phyloP scores from a whole-genome alignment of 441 rosid species.

The Sinapis alba region DNA sequence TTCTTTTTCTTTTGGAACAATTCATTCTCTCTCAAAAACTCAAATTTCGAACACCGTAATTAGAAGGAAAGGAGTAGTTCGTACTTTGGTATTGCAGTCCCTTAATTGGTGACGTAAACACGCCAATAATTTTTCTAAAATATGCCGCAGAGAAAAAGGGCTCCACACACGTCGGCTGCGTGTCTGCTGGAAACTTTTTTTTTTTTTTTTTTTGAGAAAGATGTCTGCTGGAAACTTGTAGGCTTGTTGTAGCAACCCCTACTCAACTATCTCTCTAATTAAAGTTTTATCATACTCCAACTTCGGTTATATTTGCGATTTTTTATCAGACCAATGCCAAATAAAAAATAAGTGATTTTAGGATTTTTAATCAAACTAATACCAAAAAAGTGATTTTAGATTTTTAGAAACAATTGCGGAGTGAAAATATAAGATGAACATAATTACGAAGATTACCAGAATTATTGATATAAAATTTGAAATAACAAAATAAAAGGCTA shows the following conservation, averaged over 20 bases:
- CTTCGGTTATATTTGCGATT: not conserved
- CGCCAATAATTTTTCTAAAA: slow-evolving; percentile 8
- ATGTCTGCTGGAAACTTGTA: slow-evolving; percentile 39
- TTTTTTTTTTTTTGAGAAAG: too few relatives aligned
- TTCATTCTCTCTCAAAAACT: not conserved
- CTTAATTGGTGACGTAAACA: slow-evolving; percentile 32
- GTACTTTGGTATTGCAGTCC: slow-evolving; percentile 20
- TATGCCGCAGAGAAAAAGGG: slow-evolving; percentile 13
- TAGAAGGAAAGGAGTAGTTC: slow-evolving; percentile 8
- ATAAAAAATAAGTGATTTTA: not conserved
- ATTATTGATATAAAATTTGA: not conserved
- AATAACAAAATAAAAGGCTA: not conserved
- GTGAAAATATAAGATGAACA: not conserved
- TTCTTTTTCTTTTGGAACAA: not conserved
- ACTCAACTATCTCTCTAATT: not conserved
- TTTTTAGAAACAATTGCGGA: not conserved
- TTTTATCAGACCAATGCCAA: not conserved
- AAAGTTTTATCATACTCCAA: not conserved
- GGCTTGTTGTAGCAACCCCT: too few relatives aligned
- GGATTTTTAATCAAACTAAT: not conserved
- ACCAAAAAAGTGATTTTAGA: not conserved
- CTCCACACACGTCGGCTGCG: slow-evolving; percentile 45
- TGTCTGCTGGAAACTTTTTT: slow-evolving; percentile 39
- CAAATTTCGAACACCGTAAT: not conserved
- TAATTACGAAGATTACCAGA: not conserved